Evolutionary conservation across 2,329 filamentous ascomycete genomes (phyloP), one percentile per base, ranked within the genome.

Genomic region (Colletotrichum spaethianum): DNA sequence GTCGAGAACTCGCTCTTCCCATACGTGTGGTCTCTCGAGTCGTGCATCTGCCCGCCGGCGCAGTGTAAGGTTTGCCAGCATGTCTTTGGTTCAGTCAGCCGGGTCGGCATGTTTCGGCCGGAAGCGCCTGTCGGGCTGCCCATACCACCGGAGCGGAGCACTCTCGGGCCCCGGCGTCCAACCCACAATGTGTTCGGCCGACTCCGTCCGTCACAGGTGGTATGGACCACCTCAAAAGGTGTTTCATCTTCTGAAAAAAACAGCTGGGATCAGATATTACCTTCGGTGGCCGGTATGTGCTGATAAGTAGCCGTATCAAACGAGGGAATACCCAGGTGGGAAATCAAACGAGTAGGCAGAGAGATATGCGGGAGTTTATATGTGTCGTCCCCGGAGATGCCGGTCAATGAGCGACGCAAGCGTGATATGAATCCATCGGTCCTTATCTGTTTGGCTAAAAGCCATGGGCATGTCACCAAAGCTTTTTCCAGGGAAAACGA

Each of bases 111-210:
- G 28, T 66, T 48, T 60, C 62, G 60, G 52, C 52, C 59, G 69
- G 61, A 14, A 48, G 16, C n/a, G 40, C 48, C 20, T 38, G 42
- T 28, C 23, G 26, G 63, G 20, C 36, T 48, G 40, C 12, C 48
- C 36, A 33, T 28, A n/a, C 46, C 38, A 60, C 38, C 42, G 52
- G 65, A 59, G 65, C 65, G 70, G 65, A 60, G 59, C 60, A 64
- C 59, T 20, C 38, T 4, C 44, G 44, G 59, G 65, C 46, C 60
- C 70, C 59, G 69, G 65, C 59, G 46, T 40, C 16, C 31, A 55
- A 11, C 4, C 28, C 46, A 46, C 65, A 26, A 33, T n/a, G 14
- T 40, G 38, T 44, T 55, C 38, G 65, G 59, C 53, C 52, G 18
- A 33, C 52, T 70, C 53, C 60, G 59, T 59, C 59, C 53, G 66